Percentiles rank a stretch among this genome's conserved stretches.
These are phyloP conservation scores for Sophora flavescens DNA, from an alignment of 306 rosid species.

Conservation along the genomic window DNA sequence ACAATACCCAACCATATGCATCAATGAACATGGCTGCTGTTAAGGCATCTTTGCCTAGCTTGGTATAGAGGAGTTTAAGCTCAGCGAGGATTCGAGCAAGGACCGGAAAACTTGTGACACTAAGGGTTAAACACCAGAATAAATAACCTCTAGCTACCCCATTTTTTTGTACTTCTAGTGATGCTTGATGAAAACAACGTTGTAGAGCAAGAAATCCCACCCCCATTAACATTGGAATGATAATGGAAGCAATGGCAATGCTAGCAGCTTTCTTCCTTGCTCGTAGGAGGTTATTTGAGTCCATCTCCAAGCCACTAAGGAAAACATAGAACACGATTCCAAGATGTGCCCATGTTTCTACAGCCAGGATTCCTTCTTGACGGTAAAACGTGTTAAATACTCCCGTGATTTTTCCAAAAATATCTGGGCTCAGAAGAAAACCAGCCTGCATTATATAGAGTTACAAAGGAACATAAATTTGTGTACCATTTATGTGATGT, in stretches of 20 bases:
- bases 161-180: too few relatives aligned
- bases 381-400: background rate
- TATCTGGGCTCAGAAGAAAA: background rate
- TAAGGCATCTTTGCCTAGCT: constrained; percentile 47
- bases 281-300: constrained; percentile 28
- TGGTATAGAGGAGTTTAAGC: constrained; percentile 51
- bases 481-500: too few relatives aligned
- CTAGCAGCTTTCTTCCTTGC: constrained; percentile 32
- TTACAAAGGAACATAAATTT: constrained; percentile 2
- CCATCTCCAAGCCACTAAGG: constrained; percentile 54
- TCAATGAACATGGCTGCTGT: constrained; percentile 48
- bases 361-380: background rate
- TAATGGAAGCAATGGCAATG: constrained; percentile 40
- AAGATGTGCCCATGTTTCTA: constrained; percentile 37
- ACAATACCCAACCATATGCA: constrained; percentile 50
- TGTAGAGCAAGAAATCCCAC: constrained; percentile 32
- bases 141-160: background rate
- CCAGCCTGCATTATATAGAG: constrained; percentile 40
- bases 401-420: background rate
- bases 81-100: constrained; percentile 49
- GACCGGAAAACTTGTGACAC: constrained; percentile 48
- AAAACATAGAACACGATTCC: constrained; percentile 45
- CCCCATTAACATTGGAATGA: constrained; percentile 41
- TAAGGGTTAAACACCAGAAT: constrained; percentile 39
- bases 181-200: background rate